phyloP scores from a whole-genome alignment of 495 filamentous ascomycete species.

The Penicillium simplicissimum region DNA sequence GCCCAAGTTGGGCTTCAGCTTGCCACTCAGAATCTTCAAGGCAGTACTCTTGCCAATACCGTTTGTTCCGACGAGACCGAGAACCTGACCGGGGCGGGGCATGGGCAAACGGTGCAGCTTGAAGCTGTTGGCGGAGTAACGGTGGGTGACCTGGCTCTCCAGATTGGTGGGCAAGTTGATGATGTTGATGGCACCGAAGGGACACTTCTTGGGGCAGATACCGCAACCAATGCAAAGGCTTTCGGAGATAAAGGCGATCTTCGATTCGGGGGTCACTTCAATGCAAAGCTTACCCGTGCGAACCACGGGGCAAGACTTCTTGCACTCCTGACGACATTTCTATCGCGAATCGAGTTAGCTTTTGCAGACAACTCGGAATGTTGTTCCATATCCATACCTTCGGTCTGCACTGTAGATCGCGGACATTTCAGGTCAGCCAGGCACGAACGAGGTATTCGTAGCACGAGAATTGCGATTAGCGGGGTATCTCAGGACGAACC shows the following conservation, averaged over 20 bases:
- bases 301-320: constrained; percentile 98
- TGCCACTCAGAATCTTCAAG: constrained; percentile 95
- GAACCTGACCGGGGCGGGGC: constrained; percentile 92
- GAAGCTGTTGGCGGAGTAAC: constrained; percentile 99
- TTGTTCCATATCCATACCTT: constrained; percentile 59
- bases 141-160: constrained; percentile 94
- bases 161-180: constrained; percentile 99
- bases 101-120: constrained; percentile 96
- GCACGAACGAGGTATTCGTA: constrained; percentile 19
- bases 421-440: constrained; percentile 36
- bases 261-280: constrained; percentile 85
- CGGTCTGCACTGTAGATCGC: constrained; percentile 78
- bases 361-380: not conserved
- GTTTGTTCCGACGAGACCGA: constrained; percentile 96
- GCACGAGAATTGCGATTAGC: constrained; percentile 26
- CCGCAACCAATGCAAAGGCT: constrained; percentile 94
- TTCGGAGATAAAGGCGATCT: constrained; percentile 98
- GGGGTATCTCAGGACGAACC: constrained; percentile 56
- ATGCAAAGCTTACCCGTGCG: constrained; percentile 97
- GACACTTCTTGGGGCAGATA: constrained; percentile 99
- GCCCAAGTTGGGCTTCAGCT: constrained; percentile 96
- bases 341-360: constrained; percentile 32
- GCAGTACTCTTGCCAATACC: constrained; percentile 99
- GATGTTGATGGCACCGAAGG: constrained; percentile 98
- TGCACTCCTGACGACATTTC: constrained; percentile 99